phyloP scores from a whole-genome alignment of 345 rosid species.

The Rhodamnia rubescens region DNA sequence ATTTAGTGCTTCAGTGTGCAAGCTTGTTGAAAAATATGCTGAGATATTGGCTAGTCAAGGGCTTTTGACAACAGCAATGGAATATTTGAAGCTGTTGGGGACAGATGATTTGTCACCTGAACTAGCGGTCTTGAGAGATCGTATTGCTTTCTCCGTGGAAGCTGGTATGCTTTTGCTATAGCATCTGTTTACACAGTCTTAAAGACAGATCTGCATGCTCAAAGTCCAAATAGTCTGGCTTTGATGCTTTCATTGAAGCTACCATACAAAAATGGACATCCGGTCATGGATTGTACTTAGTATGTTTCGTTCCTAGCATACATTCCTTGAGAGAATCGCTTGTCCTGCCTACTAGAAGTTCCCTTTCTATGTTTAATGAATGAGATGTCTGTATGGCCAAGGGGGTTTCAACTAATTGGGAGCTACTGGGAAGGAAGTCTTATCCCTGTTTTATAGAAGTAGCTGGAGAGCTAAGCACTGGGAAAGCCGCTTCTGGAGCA shows the following conservation, averaged over 20 bases:
- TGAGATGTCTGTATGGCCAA: neutral
- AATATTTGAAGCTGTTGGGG: constrained; percentile 83
- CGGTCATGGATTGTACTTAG: neutral
- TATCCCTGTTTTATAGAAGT: neutral
- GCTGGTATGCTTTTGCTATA: constrained; percentile 39
- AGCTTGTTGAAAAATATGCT: constrained; percentile 94
- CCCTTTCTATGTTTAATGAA: neutral
- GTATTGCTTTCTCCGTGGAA: constrained; percentile 58
- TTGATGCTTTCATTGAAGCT: neutral
- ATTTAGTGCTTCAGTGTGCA: constrained; percentile 85
- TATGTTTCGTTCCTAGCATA: neutral
- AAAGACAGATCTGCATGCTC: neutral
- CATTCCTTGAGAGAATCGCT: neutral
- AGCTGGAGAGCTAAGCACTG: neutral
- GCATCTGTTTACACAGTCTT: neutral
- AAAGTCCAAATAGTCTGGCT: neutral
- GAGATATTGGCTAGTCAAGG: constrained; percentile 99
- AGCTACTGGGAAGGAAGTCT: neutral
- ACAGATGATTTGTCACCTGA: constrained; percentile 86
- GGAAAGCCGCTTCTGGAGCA: neutral
- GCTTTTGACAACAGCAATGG: constrained; percentile 74
- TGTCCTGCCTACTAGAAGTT: neutral
- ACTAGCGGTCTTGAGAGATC: constrained; percentile 71
- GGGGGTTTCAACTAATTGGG: neutral
- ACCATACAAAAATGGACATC: neutral